A percentile compares a stretch with the other conserved stretches of the same genome.
phyloP scores from a whole-genome alignment of 2,329 filamentous ascomycete species.

The Hirsutella rhossiliensis region DNA sequence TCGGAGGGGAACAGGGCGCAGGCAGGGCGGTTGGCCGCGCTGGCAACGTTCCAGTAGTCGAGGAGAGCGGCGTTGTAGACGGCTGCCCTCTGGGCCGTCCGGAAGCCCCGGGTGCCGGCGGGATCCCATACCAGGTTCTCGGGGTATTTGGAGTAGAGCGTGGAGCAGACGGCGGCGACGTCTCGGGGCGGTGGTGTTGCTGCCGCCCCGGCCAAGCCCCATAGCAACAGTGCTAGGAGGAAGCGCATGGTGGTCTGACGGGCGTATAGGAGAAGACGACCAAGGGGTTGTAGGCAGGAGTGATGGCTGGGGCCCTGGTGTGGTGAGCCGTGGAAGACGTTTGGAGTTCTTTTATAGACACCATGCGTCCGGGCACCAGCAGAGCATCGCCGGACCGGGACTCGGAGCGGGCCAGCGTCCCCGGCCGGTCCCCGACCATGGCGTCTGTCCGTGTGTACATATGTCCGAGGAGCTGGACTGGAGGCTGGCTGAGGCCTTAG shows the following conservation, averaged over 20 bases:
- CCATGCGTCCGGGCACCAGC: too few species aligned
- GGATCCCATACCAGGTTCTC: conserved; percentile 8
- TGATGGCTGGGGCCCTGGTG: too few species aligned
- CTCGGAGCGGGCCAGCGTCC: too few species aligned
- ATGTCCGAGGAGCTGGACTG: too few species aligned
- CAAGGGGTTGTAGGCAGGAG: too few species aligned
- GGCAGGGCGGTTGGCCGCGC: conserved; percentile 8
- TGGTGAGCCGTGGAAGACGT: too few species aligned
- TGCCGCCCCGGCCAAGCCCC: background rate
- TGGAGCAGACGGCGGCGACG: conserved; percentile 6
- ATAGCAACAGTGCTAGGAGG: background rate
- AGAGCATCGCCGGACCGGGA: too few species aligned
- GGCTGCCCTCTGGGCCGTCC: background rate
- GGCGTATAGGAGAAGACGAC: too few species aligned
- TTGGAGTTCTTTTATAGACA: too few species aligned
- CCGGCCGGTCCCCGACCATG: too few species aligned
- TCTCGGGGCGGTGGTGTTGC: background rate
- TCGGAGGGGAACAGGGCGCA: conserved; percentile 36
- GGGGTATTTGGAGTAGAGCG: conserved; percentile 4
- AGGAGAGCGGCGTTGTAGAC: conserved; percentile 5
- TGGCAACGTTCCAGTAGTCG: conserved; percentile 9
- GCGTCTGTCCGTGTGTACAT: too few species aligned
- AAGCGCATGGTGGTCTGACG: background rate
- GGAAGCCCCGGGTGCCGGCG: conserved; percentile 1
- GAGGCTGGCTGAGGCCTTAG: too few species aligned